Evolutionary conservation across 2,329 filamentous ascomycete genomes (phyloP).

Genomic region (Colletotrichum tropicale): DNA sequence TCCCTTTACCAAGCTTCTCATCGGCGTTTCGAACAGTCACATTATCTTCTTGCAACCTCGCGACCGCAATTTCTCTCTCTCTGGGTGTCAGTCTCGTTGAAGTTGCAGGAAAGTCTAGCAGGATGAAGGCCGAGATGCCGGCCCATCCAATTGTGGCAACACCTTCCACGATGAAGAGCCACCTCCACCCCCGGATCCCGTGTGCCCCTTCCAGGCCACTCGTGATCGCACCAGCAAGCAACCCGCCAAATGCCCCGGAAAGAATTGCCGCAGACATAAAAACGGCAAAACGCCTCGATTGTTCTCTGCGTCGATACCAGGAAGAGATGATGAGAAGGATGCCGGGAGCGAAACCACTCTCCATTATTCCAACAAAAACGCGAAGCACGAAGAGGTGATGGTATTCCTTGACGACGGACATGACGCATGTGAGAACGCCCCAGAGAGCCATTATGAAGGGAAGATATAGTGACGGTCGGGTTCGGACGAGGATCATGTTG

Average conservation of each 20-base stretch:
- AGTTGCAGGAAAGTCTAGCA: constrained; percentile 72
- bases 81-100: constrained; percentile 56
- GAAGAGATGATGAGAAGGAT: constrained; percentile 67
- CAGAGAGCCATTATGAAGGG: constrained; percentile 68
- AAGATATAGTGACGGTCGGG: constrained; percentile 68
- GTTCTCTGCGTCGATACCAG: constrained; percentile 61
- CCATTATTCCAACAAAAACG: constrained; percentile 57
- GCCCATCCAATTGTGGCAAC: constrained; percentile 68
- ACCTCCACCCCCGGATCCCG: constrained; percentile 50
- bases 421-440: constrained; percentile 30
- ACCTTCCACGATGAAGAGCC: constrained; percentile 68
- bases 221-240: constrained; percentile 64
- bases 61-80: constrained; percentile 61
- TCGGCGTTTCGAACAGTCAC: constrained; percentile 68
- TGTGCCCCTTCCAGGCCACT: constrained; percentile 59
- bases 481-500: constrained; percentile 68
- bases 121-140: constrained; percentile 66
- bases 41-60: constrained; percentile 62
- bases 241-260: constrained; percentile 68
- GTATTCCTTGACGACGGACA: constrained; percentile 26
- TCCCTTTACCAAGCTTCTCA: constrained; percentile 29
- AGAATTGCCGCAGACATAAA: constrained; percentile 77
- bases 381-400: constrained; percentile 34
- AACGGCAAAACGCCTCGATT: constrained; percentile 52
- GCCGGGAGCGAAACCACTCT: constrained; percentile 65